phyloP scores from a whole-genome alignment of 2,329 filamentous ascomycete species.

The Lanzia echinophila region DNA sequence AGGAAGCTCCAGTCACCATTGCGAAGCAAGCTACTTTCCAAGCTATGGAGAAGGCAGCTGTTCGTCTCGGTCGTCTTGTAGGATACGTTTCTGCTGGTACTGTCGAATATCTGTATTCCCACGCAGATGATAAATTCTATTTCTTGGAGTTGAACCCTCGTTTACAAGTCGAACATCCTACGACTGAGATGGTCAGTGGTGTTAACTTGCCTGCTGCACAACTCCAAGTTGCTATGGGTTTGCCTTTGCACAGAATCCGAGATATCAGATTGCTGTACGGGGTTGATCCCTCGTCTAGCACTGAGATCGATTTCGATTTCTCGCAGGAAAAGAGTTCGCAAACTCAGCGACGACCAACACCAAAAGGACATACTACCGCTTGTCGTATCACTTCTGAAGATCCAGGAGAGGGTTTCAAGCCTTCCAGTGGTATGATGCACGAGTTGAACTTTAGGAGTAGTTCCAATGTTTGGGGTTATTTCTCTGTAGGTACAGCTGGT shows the following conservation, averaged over 20 bases:
- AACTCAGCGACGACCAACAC: constrained; percentile 81
- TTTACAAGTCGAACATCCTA: constrained; percentile 99
- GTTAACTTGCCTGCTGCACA: constrained; percentile 96
- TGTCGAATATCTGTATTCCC: constrained; percentile 97
- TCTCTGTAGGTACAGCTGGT: constrained; percentile 93
- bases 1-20: constrained; percentile 96
- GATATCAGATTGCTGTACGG: constrained; percentile 96
- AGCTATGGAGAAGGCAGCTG: constrained; percentile 93
- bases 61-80: constrained; percentile 86
- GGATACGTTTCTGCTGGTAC: constrained; percentile 98
- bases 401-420: constrained; percentile 98
- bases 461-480: constrained; percentile 99
- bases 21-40: constrained; percentile 85
- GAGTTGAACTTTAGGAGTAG: constrained; percentile 98
- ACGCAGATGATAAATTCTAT: constrained; percentile 98
- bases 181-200: constrained; percentile 97
- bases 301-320: constrained; percentile 95
- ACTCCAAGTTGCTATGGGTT: constrained; percentile 97
- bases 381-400: constrained; percentile 99
- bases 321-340: constrained; percentile 74
- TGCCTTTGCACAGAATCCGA: constrained; percentile 88
- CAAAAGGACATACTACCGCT: constrained; percentile 95
- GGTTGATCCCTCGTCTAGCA: constrained; percentile 78
- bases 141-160: constrained; percentile 97
- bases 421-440: constrained; percentile 97